Evolutionary conservation across 768 basidiomycete species (phyloP), one percentile per base, ranked within the genome.

Genomic region (Boletus sp.): DNA sequence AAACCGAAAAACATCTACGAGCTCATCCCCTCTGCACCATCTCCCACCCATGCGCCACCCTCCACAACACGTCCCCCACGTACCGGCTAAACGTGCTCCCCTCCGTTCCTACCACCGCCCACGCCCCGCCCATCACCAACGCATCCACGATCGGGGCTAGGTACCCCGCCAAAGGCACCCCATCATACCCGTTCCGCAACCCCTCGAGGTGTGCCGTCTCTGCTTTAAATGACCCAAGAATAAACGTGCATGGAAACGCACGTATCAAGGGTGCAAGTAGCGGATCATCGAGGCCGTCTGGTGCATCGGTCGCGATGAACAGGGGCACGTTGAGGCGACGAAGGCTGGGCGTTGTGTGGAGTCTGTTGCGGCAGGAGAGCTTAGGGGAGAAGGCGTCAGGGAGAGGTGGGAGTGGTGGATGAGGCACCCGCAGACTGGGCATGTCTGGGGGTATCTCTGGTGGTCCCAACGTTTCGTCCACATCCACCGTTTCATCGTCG

Each of bases 21-120:
- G n/a, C n/a, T n/a, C n/a, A n/a, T n/a, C n/a, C n/a, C n/a, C n/a
- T n/a, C n/a, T n/a, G n/a, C n/a, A n/a, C n/a, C n/a, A n/a, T n/a
- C n/a, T n/a, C n/a, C n/a, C n/a, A n/a, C n/a, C n/a, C n/a, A n/a
- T n/a, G n/a, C n/a, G n/a, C n/a, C n/a, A n/a, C n/a, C 65, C 69
- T n/a, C n/a, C n/a, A n/a, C n/a, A n/a, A n/a, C n/a, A n/a, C n/a
- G n/a, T 89, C 85, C 55, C 76, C 73, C 18, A 89, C 80, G 60
- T 85, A 93, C 52, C 76, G 72, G 67, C 87, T 88, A 62, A 90
- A 92, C 32, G 91, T 92, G 64, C 89, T 91, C 53, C 81, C 80
- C 52, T 83, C 80, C 12, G 90, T 93, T 2, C 87, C 89, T 0
- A 86, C 81, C 32, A 90, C 79, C 15, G 64, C 73, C 67, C 77